A percentile compares a stretch with the other conserved stretches of the same genome.
phyloP scores from a whole-genome alignment of 306 rosid species.

The Cicer bijugum region DNA sequence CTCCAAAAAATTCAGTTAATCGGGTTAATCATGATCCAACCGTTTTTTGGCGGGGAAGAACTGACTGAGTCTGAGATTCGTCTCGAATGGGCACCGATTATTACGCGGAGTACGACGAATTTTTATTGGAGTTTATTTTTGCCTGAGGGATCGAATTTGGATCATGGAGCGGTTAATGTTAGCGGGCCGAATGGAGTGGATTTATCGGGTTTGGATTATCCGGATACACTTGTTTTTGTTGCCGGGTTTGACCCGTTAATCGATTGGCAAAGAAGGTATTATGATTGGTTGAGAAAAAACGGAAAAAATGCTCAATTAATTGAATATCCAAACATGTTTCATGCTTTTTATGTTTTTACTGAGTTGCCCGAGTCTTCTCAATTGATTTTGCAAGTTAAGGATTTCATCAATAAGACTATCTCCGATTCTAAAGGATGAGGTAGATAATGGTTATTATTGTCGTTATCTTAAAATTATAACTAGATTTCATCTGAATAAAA shows the following conservation, averaged over 20 bases:
- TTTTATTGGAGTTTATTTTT: slow-evolving; percentile 69
- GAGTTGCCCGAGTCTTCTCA: slow-evolving; percentile 58
- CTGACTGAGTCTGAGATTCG: slow-evolving; percentile 63
- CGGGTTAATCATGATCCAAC: slow-evolving; percentile 73
- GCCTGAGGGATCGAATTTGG: slow-evolving; percentile 58
- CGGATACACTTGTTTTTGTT: slow-evolving; percentile 61
- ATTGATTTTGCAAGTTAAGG: slow-evolving; percentile 52
- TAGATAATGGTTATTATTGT: too few relatives aligned
- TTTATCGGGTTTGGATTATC: slow-evolving; percentile 59
- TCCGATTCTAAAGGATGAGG: neutral
- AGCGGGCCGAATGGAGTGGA: slow-evolving; percentile 64
- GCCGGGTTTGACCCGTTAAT: slow-evolving; percentile 76
- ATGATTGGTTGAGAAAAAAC: slow-evolving; percentile 58
- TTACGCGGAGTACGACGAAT: slow-evolving; percentile 54
- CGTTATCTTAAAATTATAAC: too few relatives aligned
- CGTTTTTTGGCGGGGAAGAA: slow-evolving; percentile 84
- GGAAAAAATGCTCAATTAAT: slow-evolving; percentile 59
- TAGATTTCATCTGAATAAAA: too few relatives aligned
- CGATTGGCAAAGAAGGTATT: slow-evolving; percentile 76
- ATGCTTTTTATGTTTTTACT: slow-evolving; percentile 63
- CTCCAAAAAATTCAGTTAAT: neutral
- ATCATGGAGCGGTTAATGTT: slow-evolving; percentile 60
- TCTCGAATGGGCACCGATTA: slow-evolving; percentile 48
- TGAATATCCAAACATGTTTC: slow-evolving; percentile 64
- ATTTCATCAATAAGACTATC: slow-evolving; percentile 46